These are phyloP conservation scores for Populus hybrid DNA, from an alignment of 441 rosid species.

Conservation along the genomic window DNA sequence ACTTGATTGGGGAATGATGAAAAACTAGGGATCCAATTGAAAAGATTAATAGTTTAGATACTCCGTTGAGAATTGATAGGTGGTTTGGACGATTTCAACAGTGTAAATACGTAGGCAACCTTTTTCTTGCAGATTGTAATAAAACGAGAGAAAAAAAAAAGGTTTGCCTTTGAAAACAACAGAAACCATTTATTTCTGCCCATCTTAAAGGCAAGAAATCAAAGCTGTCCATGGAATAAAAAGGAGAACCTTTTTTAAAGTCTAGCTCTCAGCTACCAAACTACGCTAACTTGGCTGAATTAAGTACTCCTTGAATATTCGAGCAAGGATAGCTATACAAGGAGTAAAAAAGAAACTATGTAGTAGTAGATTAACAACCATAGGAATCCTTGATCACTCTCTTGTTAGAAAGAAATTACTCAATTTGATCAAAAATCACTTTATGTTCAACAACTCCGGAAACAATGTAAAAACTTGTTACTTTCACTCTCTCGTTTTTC, in stretches of 20 bases:
- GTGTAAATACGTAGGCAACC: background rate
- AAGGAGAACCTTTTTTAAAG: background rate
- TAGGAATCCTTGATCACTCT: background rate
- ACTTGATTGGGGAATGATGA: too few species aligned
- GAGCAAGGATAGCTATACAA: background rate
- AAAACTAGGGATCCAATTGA: too few species aligned
- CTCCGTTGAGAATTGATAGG: too few species aligned
- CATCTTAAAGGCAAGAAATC: background rate
- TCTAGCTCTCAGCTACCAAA: background rate
- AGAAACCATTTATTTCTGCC: background rate
- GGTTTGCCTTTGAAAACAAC: background rate
- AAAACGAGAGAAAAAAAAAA: background rate
- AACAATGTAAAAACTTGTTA: background rate
- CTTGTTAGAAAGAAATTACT: background rate
- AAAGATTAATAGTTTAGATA: too few species aligned
- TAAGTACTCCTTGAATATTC: background rate
- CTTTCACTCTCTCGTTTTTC: background rate
- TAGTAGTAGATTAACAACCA: conserved; percentile 1
- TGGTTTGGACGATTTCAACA: background rate
- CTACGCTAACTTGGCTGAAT: background rate
- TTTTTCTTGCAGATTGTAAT: background rate
- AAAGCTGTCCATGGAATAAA: background rate
- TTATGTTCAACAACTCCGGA: background rate
- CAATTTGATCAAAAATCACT: background rate
- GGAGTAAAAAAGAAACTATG: background rate